Conservation (phyloP, 305 asterid genomes). For the Solanum hybrid region DNA sequence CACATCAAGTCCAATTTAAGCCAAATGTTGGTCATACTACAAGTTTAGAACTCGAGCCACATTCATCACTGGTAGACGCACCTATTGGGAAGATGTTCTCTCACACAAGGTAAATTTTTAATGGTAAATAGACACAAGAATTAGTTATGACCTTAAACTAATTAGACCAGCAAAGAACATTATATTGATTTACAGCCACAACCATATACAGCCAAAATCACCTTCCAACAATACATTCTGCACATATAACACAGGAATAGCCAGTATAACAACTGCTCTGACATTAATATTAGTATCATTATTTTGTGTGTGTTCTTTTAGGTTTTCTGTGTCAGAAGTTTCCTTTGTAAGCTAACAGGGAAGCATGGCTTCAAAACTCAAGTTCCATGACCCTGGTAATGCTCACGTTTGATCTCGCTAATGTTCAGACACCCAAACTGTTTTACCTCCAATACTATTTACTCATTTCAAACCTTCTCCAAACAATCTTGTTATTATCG, state of each 20-base stretch:
- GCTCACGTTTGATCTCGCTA: not conserved
- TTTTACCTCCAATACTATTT: not conserved
- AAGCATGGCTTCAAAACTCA: not conserved
- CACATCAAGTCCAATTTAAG: not conserved
- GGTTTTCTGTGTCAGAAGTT: not conserved
- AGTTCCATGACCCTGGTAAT: not conserved
- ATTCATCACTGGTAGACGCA: not conserved
- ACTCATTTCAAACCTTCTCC: not conserved
- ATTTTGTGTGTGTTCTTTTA: not conserved
- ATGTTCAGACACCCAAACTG: not conserved
- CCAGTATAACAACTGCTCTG: not conserved
- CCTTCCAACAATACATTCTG: not conserved
- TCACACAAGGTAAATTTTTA: not conserved
- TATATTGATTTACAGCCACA: not conserved
- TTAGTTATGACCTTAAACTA: not conserved
- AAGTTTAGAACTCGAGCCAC: not conserved
- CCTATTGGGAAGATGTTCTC: not conserved
- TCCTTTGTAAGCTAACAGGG: not conserved
- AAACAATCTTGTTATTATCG: not conserved
- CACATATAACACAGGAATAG: not conserved
- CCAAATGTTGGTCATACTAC: not conserved
- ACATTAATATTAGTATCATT: not conserved
- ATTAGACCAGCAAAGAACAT: not conserved
- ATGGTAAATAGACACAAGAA: not conserved
- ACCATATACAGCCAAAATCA: not conserved